A percentile compares a stretch with the other conserved stretches of the same genome.
Conservation (phyloP, 2,329 filamentous ascomycete genomes). For the Seiridium unicorne region DNA sequence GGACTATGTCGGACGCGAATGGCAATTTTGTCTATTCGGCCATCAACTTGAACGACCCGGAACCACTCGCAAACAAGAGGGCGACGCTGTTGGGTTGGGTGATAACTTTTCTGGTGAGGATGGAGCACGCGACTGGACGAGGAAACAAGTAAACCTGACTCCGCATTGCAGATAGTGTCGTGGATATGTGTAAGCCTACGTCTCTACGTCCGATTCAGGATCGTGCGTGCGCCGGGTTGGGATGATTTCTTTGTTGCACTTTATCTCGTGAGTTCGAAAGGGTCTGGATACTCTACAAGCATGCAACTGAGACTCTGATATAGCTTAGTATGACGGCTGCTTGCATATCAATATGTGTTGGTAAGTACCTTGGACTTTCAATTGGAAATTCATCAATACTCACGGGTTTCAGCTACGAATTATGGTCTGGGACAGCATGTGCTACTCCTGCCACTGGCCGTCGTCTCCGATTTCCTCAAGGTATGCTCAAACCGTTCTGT, state of each 20-base stretch:
- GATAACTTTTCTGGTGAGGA: slow-evolving; percentile 26
- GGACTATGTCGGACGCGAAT: background rate
- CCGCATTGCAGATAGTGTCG: slow-evolving; percentile 20
- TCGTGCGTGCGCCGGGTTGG: slow-evolving; percentile 22
- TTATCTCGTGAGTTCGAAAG: slow-evolving; percentile 17
- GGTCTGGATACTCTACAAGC: background rate
- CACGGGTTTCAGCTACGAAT: slow-evolving; percentile 7
- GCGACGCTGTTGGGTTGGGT: slow-evolving; percentile 26
- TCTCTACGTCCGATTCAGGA: slow-evolving; percentile 22
- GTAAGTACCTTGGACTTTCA: background rate
- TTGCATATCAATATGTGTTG: slow-evolving; percentile 17
- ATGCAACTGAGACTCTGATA: too few relatives aligned
- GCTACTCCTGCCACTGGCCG: slow-evolving; percentile 13
- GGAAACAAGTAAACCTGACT: background rate
- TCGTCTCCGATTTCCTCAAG: slow-evolving; percentile 15
- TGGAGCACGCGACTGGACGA: background rate
- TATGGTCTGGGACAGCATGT: slow-evolving; percentile 24
- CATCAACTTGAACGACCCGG: slow-evolving; percentile 24
- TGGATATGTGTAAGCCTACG: slow-evolving; percentile 27
- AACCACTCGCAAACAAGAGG: slow-evolving; percentile 24
- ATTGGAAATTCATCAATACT: background rate
- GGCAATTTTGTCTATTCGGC: slow-evolving; percentile 14
- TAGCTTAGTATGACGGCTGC: slow-evolving; percentile 20
- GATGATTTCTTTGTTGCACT: slow-evolving; percentile 24
- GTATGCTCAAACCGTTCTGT: background rate